Evolutionary conservation across 2,329 filamentous ascomycete genomes (phyloP).

Genomic region (Periconia sp.): DNA sequence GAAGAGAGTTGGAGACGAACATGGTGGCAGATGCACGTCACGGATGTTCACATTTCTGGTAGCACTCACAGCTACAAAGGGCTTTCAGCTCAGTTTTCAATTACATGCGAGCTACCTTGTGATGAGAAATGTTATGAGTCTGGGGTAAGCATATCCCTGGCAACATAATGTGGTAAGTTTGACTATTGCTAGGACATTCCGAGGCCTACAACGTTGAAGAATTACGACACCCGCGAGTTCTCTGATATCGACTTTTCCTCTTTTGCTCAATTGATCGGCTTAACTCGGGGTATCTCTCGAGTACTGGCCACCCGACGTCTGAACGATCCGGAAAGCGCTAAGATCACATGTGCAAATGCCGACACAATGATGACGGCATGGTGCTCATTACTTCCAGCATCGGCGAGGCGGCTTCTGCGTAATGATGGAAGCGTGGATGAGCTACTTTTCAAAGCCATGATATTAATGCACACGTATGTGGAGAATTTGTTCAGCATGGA

Average conservation of each 20-base stretch:
- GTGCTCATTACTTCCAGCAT: constrained; percentile 74
- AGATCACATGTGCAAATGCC: constrained; percentile 15
- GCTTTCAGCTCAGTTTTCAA: constrained; percentile 48
- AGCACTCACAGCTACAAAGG: constrained; percentile 63
- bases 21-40: constrained; percentile 82
- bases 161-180: neutral
- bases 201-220: constrained; percentile 61
- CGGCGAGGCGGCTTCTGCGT: constrained; percentile 70
- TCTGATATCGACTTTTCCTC: constrained; percentile 78
- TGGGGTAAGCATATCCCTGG: constrained; percentile 22
- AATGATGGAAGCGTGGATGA: constrained; percentile 76
- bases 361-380: constrained; percentile 71
- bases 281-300: constrained; percentile 73
- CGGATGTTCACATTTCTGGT: constrained; percentile 81
- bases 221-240: constrained; percentile 77
- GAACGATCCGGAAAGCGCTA: constrained; percentile 18
- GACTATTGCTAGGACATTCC: constrained; percentile 22
- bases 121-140: constrained; percentile 71
- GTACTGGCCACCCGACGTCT: constrained; percentile 59
- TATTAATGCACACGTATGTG: constrained; percentile 26
- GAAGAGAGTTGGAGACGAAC: constrained; percentile 85
- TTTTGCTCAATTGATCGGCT: constrained; percentile 80
- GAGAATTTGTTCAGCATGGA: no score
- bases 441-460: constrained; percentile 79
- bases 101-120: constrained; percentile 75